Conservation (phyloP, 163 green algal species). For the Scenedesmus sp. region DNA sequence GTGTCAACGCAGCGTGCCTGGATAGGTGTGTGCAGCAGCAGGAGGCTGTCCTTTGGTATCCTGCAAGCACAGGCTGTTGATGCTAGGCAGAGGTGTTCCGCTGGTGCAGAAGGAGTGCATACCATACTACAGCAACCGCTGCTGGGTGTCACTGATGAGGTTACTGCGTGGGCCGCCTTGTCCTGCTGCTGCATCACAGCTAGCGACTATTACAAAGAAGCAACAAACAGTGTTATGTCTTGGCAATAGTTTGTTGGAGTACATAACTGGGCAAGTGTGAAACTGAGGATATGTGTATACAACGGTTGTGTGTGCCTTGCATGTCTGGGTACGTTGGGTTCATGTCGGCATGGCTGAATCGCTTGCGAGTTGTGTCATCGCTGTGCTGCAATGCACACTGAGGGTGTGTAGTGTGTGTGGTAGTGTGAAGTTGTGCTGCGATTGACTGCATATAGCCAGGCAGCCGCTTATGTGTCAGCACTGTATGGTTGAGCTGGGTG, state of each 20-base stretch:
- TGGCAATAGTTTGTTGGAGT: neutral
- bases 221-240: neutral
- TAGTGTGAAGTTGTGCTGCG: neutral
- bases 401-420: neutral
- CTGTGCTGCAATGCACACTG: neutral
- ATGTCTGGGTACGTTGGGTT: neutral
- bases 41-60: no score
- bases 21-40: neutral
- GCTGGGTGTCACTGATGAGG: neutral
- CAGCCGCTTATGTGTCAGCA: neutral
- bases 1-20: neutral
- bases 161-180: no score
- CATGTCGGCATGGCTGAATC: neutral
- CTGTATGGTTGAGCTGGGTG: neutral
- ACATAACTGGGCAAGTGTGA: neutral
- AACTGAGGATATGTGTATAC: neutral
- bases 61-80: neutral
- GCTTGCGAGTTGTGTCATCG: neutral
- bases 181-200: neutral
- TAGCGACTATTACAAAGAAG: neutral
- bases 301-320: neutral
- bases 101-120: neutral
- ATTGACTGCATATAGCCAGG: neutral
- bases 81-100: neutral
- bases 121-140: neutral